phyloP scores from a whole-genome alignment of 2,329 filamentous ascomycete genomes.

The Aspergillus ustus region DNA sequence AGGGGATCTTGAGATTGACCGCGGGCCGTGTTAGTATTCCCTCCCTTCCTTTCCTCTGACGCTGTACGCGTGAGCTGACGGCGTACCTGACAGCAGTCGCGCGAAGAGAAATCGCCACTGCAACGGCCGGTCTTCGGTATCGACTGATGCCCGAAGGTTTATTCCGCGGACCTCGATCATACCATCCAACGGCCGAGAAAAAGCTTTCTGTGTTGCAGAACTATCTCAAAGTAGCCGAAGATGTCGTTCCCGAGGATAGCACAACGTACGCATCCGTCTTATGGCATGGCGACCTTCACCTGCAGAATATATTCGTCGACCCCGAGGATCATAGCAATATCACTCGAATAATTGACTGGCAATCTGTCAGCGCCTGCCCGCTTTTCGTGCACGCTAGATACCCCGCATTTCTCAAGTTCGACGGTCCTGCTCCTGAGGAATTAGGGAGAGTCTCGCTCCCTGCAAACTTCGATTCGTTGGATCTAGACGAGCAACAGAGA shows the following conservation, averaged over 20 bases:
- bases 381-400: slow-evolving; percentile 27
- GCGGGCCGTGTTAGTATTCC: slow-evolving; percentile 29
- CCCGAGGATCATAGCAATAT: slow-evolving; percentile 24
- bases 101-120: slow-evolving; percentile 19
- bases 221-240: slow-evolving; percentile 21
- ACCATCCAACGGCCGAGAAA: slow-evolving; percentile 22
- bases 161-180: slow-evolving; percentile 25
- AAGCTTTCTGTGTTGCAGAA: slow-evolving; percentile 24
- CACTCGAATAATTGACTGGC: slow-evolving; percentile 33
- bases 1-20: slow-evolving; percentile 25
- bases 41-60: slow-evolving; percentile 12
- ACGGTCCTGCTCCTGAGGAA: slow-evolving; percentile 26
- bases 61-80: slow-evolving; percentile 4
- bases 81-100: slow-evolving; percentile 20
- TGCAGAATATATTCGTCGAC: slow-evolving; percentile 29
- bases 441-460: slow-evolving; percentile 22
- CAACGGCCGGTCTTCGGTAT: slow-evolving; percentile 20
- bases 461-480: slow-evolving; percentile 26
- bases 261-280: slow-evolving; percentile 20
- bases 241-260: slow-evolving; percentile 22
- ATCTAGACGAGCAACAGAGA: slow-evolving; percentile 25
- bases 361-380: slow-evolving; percentile 23
- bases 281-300: slow-evolving; percentile 26
- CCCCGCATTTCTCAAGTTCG: slow-evolving; percentile 26
- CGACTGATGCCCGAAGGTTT: slow-evolving; percentile 25